Evolutionary conservation across 2,329 filamentous ascomycete genomes (phyloP).

Genomic region (Incumbomyces delicatus): DNA sequence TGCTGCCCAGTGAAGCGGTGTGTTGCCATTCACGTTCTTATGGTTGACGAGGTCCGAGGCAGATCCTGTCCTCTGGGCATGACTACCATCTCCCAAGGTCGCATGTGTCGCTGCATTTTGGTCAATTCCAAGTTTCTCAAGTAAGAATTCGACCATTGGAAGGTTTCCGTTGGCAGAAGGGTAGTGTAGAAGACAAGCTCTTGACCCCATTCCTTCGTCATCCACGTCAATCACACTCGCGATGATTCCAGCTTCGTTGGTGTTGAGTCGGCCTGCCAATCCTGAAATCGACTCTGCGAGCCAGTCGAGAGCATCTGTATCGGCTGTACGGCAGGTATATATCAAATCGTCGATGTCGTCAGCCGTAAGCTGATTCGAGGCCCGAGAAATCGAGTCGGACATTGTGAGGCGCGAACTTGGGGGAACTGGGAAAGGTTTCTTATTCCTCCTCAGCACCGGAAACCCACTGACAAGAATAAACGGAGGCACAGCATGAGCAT

Average conservation of each 20-base stretch:
- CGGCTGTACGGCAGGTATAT: conserved; percentile 73
- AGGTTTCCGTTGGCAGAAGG: conserved; percentile 81
- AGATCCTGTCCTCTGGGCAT: conserved; percentile 14
- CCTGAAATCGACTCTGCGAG: conserved; percentile 51
- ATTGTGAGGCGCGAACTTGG: not conserved
- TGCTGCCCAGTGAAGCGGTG: conserved; percentile 85
- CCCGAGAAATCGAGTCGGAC: conserved; percentile 6
- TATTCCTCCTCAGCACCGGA: not conserved
- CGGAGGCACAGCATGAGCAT: too few species aligned
- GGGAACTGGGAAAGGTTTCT: not conserved
- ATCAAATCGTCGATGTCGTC: conserved; percentile 67
- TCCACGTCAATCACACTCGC: conserved; percentile 61
- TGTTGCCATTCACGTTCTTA: conserved; percentile 77
- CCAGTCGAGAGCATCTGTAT: conserved; percentile 65
- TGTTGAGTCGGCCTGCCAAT: conserved; percentile 53
- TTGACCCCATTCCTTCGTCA: conserved; percentile 47
- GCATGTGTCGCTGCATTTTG: not conserved
- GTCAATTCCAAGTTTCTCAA: conserved; percentile 11
- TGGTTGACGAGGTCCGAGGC: conserved; percentile 30
- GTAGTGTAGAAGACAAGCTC: conserved; percentile 62
- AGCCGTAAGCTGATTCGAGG: conserved; percentile 8
- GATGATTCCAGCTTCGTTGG: conserved; percentile 54
- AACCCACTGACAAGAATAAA: too few species aligned
- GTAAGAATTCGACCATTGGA: conserved; percentile 43
- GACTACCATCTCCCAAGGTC: conserved; percentile 24